Percentiles rank a stretch among this genome's conserved stretches.
These are phyloP conservation scores for Funneliformis caledonium DNA, from an alignment of 371 early-diverging fungal species.

Conservation along the genomic window DNA sequence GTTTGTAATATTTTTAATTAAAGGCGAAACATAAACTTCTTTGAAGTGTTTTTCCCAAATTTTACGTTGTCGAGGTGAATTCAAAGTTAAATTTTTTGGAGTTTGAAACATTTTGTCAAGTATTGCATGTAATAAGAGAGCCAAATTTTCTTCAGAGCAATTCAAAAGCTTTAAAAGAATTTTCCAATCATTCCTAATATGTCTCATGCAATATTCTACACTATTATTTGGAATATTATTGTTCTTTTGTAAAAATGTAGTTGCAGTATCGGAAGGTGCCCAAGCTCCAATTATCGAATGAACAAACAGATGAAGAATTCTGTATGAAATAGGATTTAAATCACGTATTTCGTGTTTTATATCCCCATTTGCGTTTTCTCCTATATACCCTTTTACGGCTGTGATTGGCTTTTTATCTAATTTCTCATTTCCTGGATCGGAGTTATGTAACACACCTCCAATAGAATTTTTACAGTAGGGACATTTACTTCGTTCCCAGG, in stretches of 20 bases:
- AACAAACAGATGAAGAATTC: slow-evolving; percentile 38
- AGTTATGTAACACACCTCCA: background rate
- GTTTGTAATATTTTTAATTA: slow-evolving; percentile 12
- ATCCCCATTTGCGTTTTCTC: background rate
- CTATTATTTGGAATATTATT: slow-evolving; percentile 1
- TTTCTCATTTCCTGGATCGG: background rate
- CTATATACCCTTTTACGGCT: slow-evolving; percentile 16
- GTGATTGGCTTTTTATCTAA: slow-evolving; percentile 20
- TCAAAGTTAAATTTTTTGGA: background rate
- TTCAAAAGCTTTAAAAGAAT: slow-evolving; percentile 17
- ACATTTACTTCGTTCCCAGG: background rate
- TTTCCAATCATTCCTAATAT: slow-evolving; percentile 39
- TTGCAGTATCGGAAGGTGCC: slow-evolving; percentile 8
- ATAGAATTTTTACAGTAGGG: slow-evolving; percentile 10
- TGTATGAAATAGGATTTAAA: slow-evolving; percentile 26
- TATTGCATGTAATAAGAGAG: slow-evolving; percentile 30
- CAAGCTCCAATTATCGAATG: slow-evolving; percentile 34
- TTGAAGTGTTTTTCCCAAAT: slow-evolving; percentile 25
- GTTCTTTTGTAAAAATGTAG: slow-evolving; percentile 11
- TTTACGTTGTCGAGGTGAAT: background rate
- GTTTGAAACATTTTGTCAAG: background rate
- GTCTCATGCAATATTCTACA: slow-evolving; percentile 22
- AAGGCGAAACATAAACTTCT: slow-evolving; percentile 23
- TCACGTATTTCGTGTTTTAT: background rate
- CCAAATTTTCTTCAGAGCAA: slow-evolving; percentile 30